Base-by-base conservation (phyloP, 78 protist species). In the Isochrysis galbana region DNA sequence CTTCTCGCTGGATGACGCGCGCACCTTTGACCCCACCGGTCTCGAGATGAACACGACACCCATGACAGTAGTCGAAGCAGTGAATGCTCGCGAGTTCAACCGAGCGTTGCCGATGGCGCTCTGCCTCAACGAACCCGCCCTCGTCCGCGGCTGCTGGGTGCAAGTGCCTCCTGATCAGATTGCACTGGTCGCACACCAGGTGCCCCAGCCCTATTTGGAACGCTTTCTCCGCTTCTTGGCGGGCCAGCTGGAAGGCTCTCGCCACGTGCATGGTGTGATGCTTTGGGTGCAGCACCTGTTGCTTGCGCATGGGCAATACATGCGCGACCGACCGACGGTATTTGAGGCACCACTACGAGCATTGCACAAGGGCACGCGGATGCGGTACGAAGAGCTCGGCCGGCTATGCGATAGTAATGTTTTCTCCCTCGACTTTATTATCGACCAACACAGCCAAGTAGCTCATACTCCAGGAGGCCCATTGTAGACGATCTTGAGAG, bases 21-120 rank as follows among this genome's bases (percentile, higher is more conserved):
- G 87, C 22, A 48, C 82, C 45, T 98, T 97, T 83, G 99, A 98
- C 84, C 99, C 99, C 34, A 91, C 92, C 44, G 98, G 96, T 36
- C 96, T 98, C 54, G 95, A 95, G 32, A 17, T 96, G 42, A 96
- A 95, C 34, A 78, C 96, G 38, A 97, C 97, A n/a, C 97, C 98
- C 14, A 96, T 88, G 34, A 19, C 95, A 39, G 93, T 93, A 17
- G 46, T 25, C 70, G 70, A 3, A 38, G 70, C 93, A 26, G 25
- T 92, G 42, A 54, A 25, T 14, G 39, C 41, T 21, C 48, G 94
- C 46, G 96, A 93, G 29, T 91, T 89, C 92, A 51, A 87, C 25
- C 51, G 46, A 41, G 96, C 98, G 11, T 69, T 97, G 87, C 36
- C 95, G 55, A 93, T 97, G 97, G 92, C 96, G 90, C 80, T 97